Percentiles rank a stretch among this genome's conserved stretches.
phyloP scores from a whole-genome alignment of 257 asterid species.

The Parsonsia alboflavescens region DNA sequence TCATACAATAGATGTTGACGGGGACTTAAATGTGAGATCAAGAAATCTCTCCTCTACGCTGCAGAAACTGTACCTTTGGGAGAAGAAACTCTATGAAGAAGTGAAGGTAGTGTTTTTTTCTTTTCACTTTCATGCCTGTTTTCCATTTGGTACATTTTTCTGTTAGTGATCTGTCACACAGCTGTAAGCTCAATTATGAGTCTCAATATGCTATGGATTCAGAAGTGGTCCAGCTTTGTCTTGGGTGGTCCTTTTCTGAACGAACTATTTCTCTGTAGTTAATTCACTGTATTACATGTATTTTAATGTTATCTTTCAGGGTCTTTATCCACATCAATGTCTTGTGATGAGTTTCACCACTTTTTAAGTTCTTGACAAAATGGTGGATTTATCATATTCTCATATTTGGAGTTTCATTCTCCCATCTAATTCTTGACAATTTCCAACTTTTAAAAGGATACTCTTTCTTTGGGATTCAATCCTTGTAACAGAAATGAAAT shows the following conservation, averaged over 20 bases:
- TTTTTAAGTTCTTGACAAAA: slow-evolving; percentile 4
- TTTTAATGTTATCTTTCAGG: neutral
- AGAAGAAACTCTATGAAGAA: slow-evolving; percentile 90
- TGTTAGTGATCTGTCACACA: neutral
- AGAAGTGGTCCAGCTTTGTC: slow-evolving; percentile 7
- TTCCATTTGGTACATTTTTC: slow-evolving; percentile 2
- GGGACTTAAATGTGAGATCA: slow-evolving; percentile 56
- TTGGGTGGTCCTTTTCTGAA: slow-evolving; percentile 9
- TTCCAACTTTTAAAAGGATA: neutral
- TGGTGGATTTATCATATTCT: neutral
- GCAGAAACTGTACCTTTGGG: slow-evolving; percentile 89
- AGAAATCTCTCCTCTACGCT: slow-evolving; percentile 78
- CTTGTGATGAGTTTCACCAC: neutral
- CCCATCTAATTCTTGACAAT: neutral
- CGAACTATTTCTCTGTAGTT: neutral
- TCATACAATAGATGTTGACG: slow-evolving; percentile 42
- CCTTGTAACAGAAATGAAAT: neutral
- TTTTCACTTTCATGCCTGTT: slow-evolving; percentile 7
- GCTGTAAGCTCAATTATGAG: slow-evolving; percentile 15
- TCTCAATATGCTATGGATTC: neutral
- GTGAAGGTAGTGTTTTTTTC: slow-evolving; percentile 61
- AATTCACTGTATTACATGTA: neutral
- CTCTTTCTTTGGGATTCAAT: neutral
- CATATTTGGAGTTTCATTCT: neutral
- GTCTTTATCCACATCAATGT: neutral